Conservation (phyloP, 768 basidiomycete genomes). For the Tylopilus sp. region DNA sequence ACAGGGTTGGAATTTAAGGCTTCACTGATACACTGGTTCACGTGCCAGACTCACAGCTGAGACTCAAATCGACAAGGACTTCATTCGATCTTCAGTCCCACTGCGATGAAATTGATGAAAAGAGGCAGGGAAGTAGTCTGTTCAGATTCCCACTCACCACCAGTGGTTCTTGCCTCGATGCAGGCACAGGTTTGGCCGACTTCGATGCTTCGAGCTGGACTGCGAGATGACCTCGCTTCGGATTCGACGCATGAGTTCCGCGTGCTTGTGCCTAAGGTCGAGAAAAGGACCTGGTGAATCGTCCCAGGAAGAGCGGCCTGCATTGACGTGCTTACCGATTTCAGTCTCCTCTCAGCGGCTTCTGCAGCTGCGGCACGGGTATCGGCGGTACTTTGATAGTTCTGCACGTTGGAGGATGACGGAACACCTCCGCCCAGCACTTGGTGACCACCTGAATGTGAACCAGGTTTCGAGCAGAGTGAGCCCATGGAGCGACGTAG, state of each 20-base stretch:
- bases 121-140: slow-evolving; percentile 17
- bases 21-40: slow-evolving; percentile 17
- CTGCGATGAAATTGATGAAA: slow-evolving; percentile 34
- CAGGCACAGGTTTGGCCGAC: slow-evolving; percentile 34
- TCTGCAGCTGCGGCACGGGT: slow-evolving; percentile 56
- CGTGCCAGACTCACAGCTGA: slow-evolving; percentile 23
- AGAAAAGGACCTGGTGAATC: slow-evolving; percentile 22
- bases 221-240: slow-evolving; percentile 43
- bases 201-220: slow-evolving; percentile 41
- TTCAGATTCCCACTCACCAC: slow-evolving; percentile 39
- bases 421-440: slow-evolving; percentile 41
- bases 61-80: slow-evolving; percentile 19
- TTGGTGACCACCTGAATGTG: slow-evolving; percentile 45
- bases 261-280: slow-evolving; percentile 38
- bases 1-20: slow-evolving; percentile 17
- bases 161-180: slow-evolving; percentile 38
- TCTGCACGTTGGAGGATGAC: slow-evolving; percentile 20
- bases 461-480: slow-evolving; percentile 50
- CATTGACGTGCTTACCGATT: slow-evolving; percentile 43
- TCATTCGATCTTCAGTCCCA: slow-evolving; percentile 39
- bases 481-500: slow-evolving; percentile 45
- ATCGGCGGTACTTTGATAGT: slow-evolving; percentile 34
- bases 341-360: slow-evolving; percentile 58
- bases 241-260: slow-evolving; percentile 43
- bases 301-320: slow-evolving; percentile 9